These are phyloP conservation scores for Mortierella sp. DNA, from an alignment of 371 early-diverging fungal genomes.

Conservation along the genomic window DNA sequence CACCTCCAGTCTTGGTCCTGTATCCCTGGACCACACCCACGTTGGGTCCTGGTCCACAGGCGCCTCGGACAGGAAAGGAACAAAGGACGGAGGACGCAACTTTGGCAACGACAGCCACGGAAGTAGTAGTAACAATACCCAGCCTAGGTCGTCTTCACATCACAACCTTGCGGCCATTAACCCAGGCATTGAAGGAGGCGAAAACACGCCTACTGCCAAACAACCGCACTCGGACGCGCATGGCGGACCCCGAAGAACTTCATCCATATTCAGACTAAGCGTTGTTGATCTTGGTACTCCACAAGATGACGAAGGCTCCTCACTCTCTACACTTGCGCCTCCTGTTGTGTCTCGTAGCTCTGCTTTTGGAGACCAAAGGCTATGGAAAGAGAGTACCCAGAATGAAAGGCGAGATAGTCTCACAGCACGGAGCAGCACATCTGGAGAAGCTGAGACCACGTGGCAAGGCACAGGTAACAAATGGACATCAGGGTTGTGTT, in stretches of 20 bases:
- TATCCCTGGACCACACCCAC: slow-evolving; percentile 11
- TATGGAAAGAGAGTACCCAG: slow-evolving; percentile 4
- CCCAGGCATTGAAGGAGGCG: background rate
- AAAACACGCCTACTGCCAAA: slow-evolving; percentile 12
- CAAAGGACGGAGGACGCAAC: background rate
- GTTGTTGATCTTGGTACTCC: slow-evolving; percentile 49
- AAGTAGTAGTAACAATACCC: background rate
- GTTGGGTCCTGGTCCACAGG: slow-evolving; percentile 22
- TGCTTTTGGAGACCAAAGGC: slow-evolving; percentile 41
- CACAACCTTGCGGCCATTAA: background rate
- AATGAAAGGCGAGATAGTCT: slow-evolving; percentile 5
- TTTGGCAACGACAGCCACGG: slow-evolving; percentile 1
- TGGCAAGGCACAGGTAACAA: background rate
- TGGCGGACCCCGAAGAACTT: slow-evolving; percentile 35
- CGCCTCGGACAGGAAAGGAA: slow-evolving; percentile 3
- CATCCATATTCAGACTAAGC: slow-evolving; percentile 51
- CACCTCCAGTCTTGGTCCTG: slow-evolving; percentile 1
- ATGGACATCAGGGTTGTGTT: background rate
- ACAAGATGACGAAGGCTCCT: slow-evolving; percentile 39
- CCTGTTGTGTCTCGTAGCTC: slow-evolving; percentile 53
- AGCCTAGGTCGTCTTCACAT: too few species aligned
- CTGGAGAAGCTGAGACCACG: slow-evolving; percentile 1
- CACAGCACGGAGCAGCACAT: background rate
- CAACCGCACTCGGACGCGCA: slow-evolving; percentile 2
- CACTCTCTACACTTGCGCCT: slow-evolving; percentile 45